Conservation (phyloP, 441 rosid species). For the Euphorbia schlechtendalii region DNA sequence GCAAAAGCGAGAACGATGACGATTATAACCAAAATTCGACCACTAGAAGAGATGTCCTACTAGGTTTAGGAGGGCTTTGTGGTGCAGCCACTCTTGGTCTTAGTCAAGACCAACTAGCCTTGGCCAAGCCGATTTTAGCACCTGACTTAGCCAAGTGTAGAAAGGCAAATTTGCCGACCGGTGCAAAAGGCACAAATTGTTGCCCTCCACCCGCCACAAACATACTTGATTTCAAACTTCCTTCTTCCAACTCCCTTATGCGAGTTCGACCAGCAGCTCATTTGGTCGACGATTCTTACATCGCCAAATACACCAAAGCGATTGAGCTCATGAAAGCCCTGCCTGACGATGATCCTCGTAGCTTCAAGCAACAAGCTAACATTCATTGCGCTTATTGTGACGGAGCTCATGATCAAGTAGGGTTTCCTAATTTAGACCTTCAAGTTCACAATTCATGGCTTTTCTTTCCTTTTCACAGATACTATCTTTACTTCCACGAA, state of each 20-base stretch:
- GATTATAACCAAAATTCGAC: constrained; percentile 18
- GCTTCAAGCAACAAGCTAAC: constrained; percentile 50
- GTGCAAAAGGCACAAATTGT: constrained; percentile 34
- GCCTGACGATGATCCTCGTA: constrained; percentile 53
- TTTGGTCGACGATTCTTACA: constrained; percentile 29
- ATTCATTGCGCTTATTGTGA: constrained; percentile 62
- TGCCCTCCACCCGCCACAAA: constrained; percentile 45
- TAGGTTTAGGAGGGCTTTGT: constrained; percentile 41
- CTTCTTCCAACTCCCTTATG: constrained; percentile 22
- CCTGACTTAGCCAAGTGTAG: constrained; percentile 37
- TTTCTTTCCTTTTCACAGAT: constrained; percentile 57
- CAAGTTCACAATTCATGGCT: constrained; percentile 59
- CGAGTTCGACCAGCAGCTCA: constrained; percentile 52
- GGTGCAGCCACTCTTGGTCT: constrained; percentile 24
- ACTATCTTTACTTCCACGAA: constrained; percentile 48
- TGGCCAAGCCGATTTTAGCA: constrained; percentile 33
- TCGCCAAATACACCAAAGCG: constrained; percentile 46
- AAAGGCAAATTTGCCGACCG: constrained; percentile 30
- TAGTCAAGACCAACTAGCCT: constrained; percentile 9
- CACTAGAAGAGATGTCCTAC: constrained; percentile 40
- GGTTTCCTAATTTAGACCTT: constrained; percentile 45
- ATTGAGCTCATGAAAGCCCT: constrained; percentile 55
- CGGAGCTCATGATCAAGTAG: constrained; percentile 49
- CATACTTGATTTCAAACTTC: constrained; percentile 39
- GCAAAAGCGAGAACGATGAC: constrained; percentile 26